Evolutionary conservation across 2,329 filamentous ascomycete genomes (phyloP).

Genomic region (Capronia epimyces): DNA sequence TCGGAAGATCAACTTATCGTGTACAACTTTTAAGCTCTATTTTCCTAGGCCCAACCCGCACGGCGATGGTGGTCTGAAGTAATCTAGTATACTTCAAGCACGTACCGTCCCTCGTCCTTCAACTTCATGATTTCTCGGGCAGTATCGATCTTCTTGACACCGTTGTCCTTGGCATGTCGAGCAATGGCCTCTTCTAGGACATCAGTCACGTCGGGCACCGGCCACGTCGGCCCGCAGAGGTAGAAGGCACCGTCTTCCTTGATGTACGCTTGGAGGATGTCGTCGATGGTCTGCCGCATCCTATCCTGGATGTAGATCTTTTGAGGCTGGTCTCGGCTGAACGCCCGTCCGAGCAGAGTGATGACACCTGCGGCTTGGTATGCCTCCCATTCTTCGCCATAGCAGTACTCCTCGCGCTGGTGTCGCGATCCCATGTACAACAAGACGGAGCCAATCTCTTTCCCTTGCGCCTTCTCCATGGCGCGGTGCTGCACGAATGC

Average conservation of each 20-base stretch:
- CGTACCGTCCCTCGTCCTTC: conserved; percentile 91
- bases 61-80: background rate
- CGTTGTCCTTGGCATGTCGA: conserved; percentile 59
- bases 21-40: background rate
- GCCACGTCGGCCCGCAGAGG: conserved; percentile 96
- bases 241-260: conserved; percentile 89
- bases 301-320: conserved; percentile 99
- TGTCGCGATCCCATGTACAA: conserved; percentile 96
- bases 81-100: conserved; percentile 82
- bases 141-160: conserved; percentile 74
- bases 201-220: conserved; percentile 90
- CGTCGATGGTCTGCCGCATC: conserved; percentile 79
- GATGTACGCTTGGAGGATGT: conserved; percentile 83
- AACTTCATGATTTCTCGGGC: conserved; percentile 91
- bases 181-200: conserved; percentile 91
- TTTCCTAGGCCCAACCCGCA: background rate
- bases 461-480: conserved; percentile 95
- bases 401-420: conserved; percentile 97
- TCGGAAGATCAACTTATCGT: too few species aligned
- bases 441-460: conserved; percentile 86
- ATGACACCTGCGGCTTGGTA: conserved; percentile 94
- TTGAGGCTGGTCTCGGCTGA: conserved; percentile 92
- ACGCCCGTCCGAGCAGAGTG: conserved; percentile 85
- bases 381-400: conserved; percentile 98
- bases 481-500: conserved; percentile 97